Evolutionary conservation across 805 yeast genomes (phyloP), one percentile per base, ranked within the genome.

Genomic region (Lachancea mirantina): DNA sequence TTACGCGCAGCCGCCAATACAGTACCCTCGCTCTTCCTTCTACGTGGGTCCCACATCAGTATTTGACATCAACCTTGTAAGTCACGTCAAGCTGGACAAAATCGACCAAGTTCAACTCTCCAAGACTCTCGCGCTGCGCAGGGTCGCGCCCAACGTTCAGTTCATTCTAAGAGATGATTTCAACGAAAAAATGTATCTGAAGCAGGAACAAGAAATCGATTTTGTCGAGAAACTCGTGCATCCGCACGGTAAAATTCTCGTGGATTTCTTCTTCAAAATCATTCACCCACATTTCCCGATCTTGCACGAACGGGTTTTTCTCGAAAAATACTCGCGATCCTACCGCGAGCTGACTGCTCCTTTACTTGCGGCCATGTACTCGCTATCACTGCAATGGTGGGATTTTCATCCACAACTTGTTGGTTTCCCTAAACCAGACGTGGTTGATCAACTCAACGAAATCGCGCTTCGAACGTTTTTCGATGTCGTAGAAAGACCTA

Each of bases 351-450:
- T 89, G 47, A 77, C 92, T 34, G 94, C 96, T 0, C 94, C 96
- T 0, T 59, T 89, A 30, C 62, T 89, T 28, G 96, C 96, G 0
- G 83, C 95, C 0, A 95, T 89, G 1, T 89, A 89, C 52, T 75
- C 83, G 7, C 62, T 88, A 37, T 95, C 96, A 0, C 70, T 84
- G 26, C 89, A 84, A 52, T 85, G 95, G 94, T 88, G 96, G 96
- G 89, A 84, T 44, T 59, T 55, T 18, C 67, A 63, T 35, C 82
- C 94, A 2, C 77, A 73, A 39, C 64, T 88, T 33, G 73, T 84
- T 31, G 74, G 83, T 14, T 75, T 72, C 34, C 78, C 87, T 0
- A 82, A 84, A 43, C 96, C 96, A 0, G 81, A 84, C 52, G 53
- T 56, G 6, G 77, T 74, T 4, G 73, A 71, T 7, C 74, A 77